A percentile compares a stretch with the other conserved stretches of the same genome.
Evolutionary conservation across 805 yeast genomes (phyloP).

Genomic region (Teunomyces pallodes): DNA sequence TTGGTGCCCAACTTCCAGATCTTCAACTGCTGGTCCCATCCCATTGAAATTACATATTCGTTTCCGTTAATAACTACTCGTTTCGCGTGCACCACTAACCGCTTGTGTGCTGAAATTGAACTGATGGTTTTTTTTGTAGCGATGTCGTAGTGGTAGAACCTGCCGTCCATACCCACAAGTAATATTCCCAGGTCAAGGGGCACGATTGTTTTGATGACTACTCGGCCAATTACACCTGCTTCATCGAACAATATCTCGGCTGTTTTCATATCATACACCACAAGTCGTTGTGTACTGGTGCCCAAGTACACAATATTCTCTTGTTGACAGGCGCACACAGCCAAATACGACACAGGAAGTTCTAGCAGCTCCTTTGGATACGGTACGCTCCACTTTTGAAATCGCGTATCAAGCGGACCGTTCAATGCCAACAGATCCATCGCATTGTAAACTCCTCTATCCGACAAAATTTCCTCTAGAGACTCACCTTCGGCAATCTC

Average conservation of each 20-base stretch:
- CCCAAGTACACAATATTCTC: constrained; percentile 5
- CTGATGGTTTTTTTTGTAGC: constrained; percentile 4
- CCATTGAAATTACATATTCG: constrained; percentile 50
- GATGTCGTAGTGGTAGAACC: constrained; percentile 14
- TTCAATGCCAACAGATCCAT: constrained; percentile 9
- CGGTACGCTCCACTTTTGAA: constrained; percentile 28
- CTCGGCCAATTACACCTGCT: constrained; percentile 15
- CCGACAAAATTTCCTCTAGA: constrained; percentile 38
- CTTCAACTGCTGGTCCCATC: constrained; percentile 54
- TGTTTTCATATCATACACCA: constrained; percentile 16
- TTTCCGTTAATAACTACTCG: constrained; percentile 10
- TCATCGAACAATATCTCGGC: constrained; percentile 3
- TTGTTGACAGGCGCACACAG: constrained; percentile 17
- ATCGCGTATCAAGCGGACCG: neutral
- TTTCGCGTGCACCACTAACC: constrained; percentile 39
- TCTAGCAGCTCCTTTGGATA: constrained; percentile 20
- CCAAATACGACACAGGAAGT: constrained; percentile 20
- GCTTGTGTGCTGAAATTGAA: constrained; percentile 26
- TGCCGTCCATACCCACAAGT: constrained; percentile 56
- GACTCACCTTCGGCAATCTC: constrained; percentile 16
- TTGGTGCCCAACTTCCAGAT: constrained; percentile 27
- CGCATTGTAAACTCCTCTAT: constrained; percentile 30
- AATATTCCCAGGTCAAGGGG: constrained; percentile 21
- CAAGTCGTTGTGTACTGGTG: constrained; percentile 10
- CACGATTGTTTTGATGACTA: constrained; percentile 36